phyloP scores from a whole-genome alignment of 768 basidiomycete genomes.

The Russula sp. region DNA sequence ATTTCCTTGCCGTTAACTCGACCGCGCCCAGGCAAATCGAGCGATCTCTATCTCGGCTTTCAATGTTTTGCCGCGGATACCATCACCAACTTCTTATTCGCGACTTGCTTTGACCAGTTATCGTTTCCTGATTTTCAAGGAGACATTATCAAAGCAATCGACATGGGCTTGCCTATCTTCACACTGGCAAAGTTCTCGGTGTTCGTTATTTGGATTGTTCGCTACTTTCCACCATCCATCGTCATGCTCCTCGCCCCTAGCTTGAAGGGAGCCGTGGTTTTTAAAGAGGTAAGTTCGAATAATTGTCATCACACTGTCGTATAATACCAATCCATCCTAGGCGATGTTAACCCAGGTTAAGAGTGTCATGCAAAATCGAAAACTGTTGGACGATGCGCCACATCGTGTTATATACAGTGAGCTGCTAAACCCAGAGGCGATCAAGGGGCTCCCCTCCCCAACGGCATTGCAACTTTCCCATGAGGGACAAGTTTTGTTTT shows the following conservation, averaged over 20 bases:
- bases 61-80: conserved; percentile 45
- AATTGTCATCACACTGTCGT: neutral
- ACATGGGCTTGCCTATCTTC: conserved; percentile 35
- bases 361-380: conserved; percentile 4
- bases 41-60: conserved; percentile 43
- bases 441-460: conserved; percentile 4
- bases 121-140: conserved; percentile 38
- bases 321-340: neutral
- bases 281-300: neutral
- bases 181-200: conserved; percentile 9
- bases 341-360: conserved; percentile 5
- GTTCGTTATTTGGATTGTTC: conserved; percentile 6
- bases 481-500: conserved; percentile 17
- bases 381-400: conserved; percentile 10
- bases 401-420: conserved; percentile 21
- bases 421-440: conserved; percentile 5
- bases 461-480: conserved; percentile 2
- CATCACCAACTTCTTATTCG: conserved; percentile 45
- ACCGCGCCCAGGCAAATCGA: conserved; percentile 27
- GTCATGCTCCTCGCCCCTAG: conserved; percentile 3
- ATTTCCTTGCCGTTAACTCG: neutral
- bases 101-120: conserved; percentile 37
- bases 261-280: neutral
- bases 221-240: conserved; percentile 2
- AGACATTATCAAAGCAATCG: conserved; percentile 38